Conservation (phyloP, 2,329 filamentous ascomycete genomes). For the Dactylonectria estremocensis region DNA sequence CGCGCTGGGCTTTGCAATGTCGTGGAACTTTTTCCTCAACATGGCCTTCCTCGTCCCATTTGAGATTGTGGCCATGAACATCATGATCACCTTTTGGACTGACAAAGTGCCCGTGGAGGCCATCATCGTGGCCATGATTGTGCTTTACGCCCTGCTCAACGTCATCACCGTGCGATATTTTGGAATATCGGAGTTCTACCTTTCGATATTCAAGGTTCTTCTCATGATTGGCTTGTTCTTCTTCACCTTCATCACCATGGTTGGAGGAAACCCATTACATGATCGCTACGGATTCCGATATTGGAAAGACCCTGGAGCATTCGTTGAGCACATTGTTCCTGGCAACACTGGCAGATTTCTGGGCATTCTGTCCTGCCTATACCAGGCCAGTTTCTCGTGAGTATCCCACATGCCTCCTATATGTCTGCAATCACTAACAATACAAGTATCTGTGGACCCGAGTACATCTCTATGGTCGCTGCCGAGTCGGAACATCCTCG, state of each 20-base stretch:
- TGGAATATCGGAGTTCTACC: slow-evolving; percentile 24
- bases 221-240: slow-evolving; percentile 16
- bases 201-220: slow-evolving; percentile 24
- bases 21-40: slow-evolving; percentile 51
- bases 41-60: slow-evolving; percentile 50
- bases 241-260: slow-evolving; percentile 30
- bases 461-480: slow-evolving; percentile 30
- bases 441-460: slow-evolving; percentile 20
- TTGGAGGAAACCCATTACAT: slow-evolving; percentile 21
- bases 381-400: slow-evolving; percentile 30
- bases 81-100: slow-evolving; percentile 49
- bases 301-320: slow-evolving; percentile 24
- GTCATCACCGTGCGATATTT: slow-evolving; percentile 29
- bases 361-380: slow-evolving; percentile 25
- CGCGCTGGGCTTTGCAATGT: slow-evolving; percentile 35
- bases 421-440: neutral
- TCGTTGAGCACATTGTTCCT: slow-evolving; percentile 23
- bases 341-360: slow-evolving; percentile 9
- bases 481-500: slow-evolving; percentile 60
- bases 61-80: slow-evolving; percentile 47
- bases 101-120: slow-evolving; percentile 39
- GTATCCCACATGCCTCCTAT: neutral
- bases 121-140: slow-evolving; percentile 43
- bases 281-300: slow-evolving; percentile 25
- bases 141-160: slow-evolving; percentile 55